Evolutionary conservation across 176 grass and related monocot genomes (phyloP), one percentile per base, ranked within the genome.

Genomic region (Pontederia crassipes): DNA sequence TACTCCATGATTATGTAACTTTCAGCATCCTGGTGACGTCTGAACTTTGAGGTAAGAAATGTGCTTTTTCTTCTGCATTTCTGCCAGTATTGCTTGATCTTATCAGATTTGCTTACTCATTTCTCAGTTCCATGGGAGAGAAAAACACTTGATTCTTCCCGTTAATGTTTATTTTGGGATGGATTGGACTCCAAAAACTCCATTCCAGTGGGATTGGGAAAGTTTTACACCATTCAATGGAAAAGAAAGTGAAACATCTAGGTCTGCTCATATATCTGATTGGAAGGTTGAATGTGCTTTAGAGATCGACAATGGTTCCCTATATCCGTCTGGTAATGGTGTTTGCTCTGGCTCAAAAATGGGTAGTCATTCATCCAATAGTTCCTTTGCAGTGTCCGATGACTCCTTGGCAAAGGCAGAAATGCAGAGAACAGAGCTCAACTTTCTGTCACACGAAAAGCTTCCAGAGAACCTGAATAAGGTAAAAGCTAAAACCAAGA

Each of bases 181-280:
- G 64, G 64, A 66, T 29, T 66, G 48, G 64, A 29, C 47, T 28
- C 8, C 48, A 9, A 52, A 29, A 24, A 28, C 24, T 53, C 18
- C 47, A 13, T 66, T 52, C 18, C 48, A 16, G 10, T 52, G 64
- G 64, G 64, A 66, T 24, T 66, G 49, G 24, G 49, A 52, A 28
- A 29, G 14, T 15, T 52, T 51, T 17, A 1, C 48, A 11, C 48
- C 28, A 28, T 50, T 66, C 11, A 29, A 48, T 15, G 24, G 48
- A 28, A 66, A 66, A 66, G 64, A 66, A 66, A 18, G 2, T 52
- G 48, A 52, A 14, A 50, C 11, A 9, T 52, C 16, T 29, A 52
- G 20, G 52, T 7, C 48, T 29, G 24, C 49, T 27, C 64, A 66
- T 10, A 20, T 15, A n/a, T 8, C 5, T 52, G 48, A 66, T 0